A percentile compares a stretch with the other conserved stretches of the same genome.
phyloP scores from a whole-genome alignment of 164 flowering plant species.

The Pachysandra terminalis region DNA sequence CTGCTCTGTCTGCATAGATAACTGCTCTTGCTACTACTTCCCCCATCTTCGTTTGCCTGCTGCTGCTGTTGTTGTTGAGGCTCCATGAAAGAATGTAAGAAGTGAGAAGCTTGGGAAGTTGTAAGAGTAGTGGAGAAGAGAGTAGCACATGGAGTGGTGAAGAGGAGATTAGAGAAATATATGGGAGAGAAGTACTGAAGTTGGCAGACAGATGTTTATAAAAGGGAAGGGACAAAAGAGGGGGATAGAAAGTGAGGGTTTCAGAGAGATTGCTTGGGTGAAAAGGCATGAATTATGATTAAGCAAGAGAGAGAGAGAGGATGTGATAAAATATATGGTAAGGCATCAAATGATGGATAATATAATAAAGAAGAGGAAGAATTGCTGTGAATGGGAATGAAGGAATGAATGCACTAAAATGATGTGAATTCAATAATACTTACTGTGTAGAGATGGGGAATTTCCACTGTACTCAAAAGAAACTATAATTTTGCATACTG shows the following conservation, averaged over 20 bases:
- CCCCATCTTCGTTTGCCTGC: conserved; percentile 27
- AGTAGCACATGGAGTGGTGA: conserved; percentile 25
- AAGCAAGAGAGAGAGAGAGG: conserved; percentile 12
- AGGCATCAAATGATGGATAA: too few relatives aligned
- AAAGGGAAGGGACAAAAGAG: conserved; percentile 75
- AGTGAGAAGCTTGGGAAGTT: conserved; percentile 9
- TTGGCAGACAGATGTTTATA: conserved; percentile 53
- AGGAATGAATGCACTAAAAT: conserved; percentile 41
- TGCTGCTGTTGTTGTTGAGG: conserved; percentile 33
- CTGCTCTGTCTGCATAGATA: too few relatives aligned
- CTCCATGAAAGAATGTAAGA: conserved; percentile 37
- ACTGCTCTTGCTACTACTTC: conserved; percentile 39
- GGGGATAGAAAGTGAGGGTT: conserved; percentile 47
- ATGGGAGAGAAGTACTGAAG: conserved; percentile 88
- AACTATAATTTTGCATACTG: too few relatives aligned
- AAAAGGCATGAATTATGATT: conserved; percentile 45
- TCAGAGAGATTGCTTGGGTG: conserved; percentile 53
- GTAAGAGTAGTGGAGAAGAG: conserved; percentile 18
- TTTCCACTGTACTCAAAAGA: too few relatives aligned
- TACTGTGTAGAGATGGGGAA: too few relatives aligned
- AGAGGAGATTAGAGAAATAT: conserved; percentile 57
- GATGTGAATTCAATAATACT: too few relatives aligned
- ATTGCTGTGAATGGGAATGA: conserved; percentile 33
- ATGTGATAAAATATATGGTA: conserved; percentile 18
- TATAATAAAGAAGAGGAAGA: conserved; percentile 6